Evolutionary conservation across 1,139 yeast genomes (phyloP), one percentile per base, ranked within the genome.

Genomic region (Zygoascus meyerae): DNA sequence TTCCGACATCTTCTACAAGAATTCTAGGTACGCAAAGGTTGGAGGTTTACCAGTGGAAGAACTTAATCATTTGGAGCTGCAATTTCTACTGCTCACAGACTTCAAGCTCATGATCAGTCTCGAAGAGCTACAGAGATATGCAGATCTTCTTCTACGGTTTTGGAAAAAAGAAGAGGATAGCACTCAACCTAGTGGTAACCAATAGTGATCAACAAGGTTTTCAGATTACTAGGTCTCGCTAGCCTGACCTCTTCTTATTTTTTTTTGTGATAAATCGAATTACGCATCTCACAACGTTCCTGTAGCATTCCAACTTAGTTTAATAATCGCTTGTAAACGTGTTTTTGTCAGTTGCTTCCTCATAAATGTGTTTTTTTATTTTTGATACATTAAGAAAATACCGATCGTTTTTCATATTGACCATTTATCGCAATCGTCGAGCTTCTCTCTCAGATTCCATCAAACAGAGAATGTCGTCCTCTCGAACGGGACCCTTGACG

Each of bases 391-490:
- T 36, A 45, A 38, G 28, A 43, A n/a, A 40, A 17, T 39, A 39
- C 26, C 32, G 37, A 39, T 40, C 42, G 37, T 41, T 34, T 33
- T 47, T 26, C 39, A 18, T 26, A n/a, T n/a, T 5, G 14, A 17
- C 31, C 30, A 32, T 40, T 64, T 70, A 70, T 60, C 74, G 68
- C 65, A 70, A 63, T 59, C 74, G 66, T 78, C 94, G 84, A 69
- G 97, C 98, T 81, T 92, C 97, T 83, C 97, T 92, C 81, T 92
- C 97, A 66, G 97, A 92, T 81, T 92, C 97, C 96, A 92, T 92
- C 74, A 92, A 83, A 75, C 96, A 92, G 74, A 92, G 85, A 77
- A 92, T 87, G 75, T 92, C 98, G 78, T 90, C 87, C 78, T 90
- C 97, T 79, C 97, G 87, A 73, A 90, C 97, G 75, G 98, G 97